Conservation (phyloP, 305 asterid genomes). For the Fraxinus latifolia region DNA sequence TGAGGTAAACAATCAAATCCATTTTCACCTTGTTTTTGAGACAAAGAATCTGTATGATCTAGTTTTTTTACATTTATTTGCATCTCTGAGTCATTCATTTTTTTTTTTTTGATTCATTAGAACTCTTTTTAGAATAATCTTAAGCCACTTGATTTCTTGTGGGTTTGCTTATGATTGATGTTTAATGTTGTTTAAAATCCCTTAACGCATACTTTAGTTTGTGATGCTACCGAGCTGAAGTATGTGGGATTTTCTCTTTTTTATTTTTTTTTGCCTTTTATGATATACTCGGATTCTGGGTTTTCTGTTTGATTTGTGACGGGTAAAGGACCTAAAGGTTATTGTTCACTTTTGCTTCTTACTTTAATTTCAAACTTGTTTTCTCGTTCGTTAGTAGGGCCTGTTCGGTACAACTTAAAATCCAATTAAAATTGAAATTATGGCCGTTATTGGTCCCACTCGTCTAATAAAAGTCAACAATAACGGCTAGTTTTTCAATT, state of each 20-base stretch:
- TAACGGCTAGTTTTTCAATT: too few relatives aligned
- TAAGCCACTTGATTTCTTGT: constrained; percentile 27
- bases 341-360: background rate
- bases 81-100: background rate
- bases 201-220: constrained; percentile 2
- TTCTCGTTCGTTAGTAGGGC: too few relatives aligned
- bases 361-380: background rate
- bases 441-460: too few relatives aligned
- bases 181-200: background rate
- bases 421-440: too few relatives aligned
- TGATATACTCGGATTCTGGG: background rate
- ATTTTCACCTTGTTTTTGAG: background rate
- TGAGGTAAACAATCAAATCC: constrained; percentile 37
- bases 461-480: too few relatives aligned
- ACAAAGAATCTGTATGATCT: background rate
- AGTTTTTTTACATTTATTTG: background rate
- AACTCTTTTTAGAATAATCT: constrained; percentile 9
- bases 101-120: background rate
- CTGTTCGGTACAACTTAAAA: too few relatives aligned
- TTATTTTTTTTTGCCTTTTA: background rate
- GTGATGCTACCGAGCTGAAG: constrained; percentile 12
- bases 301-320: background rate
- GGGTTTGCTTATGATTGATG: constrained; percentile 5
- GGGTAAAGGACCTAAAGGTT: background rate
- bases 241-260: background rate